phyloP scores from a whole-genome alignment of 768 basidiomycete genomes.

The Leccinum incarnatum region DNA sequence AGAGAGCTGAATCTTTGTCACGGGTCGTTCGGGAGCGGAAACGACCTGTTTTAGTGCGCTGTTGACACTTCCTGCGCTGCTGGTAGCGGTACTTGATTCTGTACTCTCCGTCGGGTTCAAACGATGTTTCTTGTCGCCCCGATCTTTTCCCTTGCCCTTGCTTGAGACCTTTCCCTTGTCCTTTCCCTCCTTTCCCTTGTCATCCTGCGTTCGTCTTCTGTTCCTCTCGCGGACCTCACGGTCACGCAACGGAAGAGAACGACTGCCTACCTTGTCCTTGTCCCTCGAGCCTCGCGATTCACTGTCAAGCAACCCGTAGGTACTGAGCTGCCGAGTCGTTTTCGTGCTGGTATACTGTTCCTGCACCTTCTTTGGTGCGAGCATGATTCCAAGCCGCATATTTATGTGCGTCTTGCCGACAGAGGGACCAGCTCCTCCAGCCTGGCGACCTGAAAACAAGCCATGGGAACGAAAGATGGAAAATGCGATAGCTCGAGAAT shows the following conservation, averaged over 20 bases:
- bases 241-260: slow-evolving; percentile 17
- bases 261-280: slow-evolving; percentile 7
- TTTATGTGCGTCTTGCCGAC: slow-evolving; percentile 24
- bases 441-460: slow-evolving; percentile 19
- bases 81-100: slow-evolving; percentile 30
- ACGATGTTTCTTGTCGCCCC: slow-evolving; percentile 28
- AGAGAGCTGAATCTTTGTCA: slow-evolving; percentile 14
- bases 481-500: slow-evolving; percentile 76
- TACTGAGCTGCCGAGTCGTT: slow-evolving; percentile 64
- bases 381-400: slow-evolving; percentile 45
- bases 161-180: slow-evolving; percentile 21
- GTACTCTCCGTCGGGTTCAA: slow-evolving; percentile 30
- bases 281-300: slow-evolving; percentile 25
- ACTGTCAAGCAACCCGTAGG: slow-evolving; percentile 64
- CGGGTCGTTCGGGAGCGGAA: slow-evolving; percentile 9
- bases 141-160: slow-evolving; percentile 32
- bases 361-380: slow-evolving; percentile 76
- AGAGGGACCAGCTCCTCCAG: slow-evolving; percentile 7
- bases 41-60: slow-evolving; percentile 5
- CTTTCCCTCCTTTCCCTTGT: slow-evolving; percentile 19
- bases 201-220: slow-evolving; percentile 14
- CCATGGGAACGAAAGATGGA: slow-evolving; percentile 69
- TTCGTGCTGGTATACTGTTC: slow-evolving; percentile 74
- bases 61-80: slow-evolving; percentile 29
- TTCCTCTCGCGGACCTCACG: slow-evolving; percentile 26